Base-by-base conservation (phyloP, 768 basidiomycete genomes). In the Cubamyces lactineus region DNA sequence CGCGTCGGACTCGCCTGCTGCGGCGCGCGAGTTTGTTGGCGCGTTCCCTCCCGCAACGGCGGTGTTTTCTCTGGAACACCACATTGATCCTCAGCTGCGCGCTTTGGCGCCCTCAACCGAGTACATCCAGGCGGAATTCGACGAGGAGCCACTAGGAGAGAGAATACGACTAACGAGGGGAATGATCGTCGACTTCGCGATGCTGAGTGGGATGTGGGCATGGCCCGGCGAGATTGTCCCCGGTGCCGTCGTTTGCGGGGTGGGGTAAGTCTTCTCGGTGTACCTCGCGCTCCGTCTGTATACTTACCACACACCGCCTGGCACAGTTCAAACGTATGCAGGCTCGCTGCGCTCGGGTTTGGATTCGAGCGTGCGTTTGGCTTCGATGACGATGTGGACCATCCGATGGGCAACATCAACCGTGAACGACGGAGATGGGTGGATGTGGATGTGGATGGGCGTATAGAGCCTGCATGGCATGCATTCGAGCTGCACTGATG, bases 301-400 rank as follows among this genome's bases (percentile, higher is more conserved):
- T n/a, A 12, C 19, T n/a, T 23, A 23, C 23, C 12, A 13, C 4
- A 9, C 48, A 12, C 16, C 23, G 30, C 13, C 16, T 16, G 5
- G 5, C 24, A 13, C 24, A 49, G 52, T 15, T 61, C 59, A n/a
- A 62, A 56, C 17, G 54, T 52, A 7, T 56, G 49, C 42, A 45
- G 13, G 23, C 45, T 47, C 16, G 43, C 49, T 5, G 55, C 61
- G 3, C 54, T 62, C 17, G 55, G 49, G 11, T 70, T 89, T 30
- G 87, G 85, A 5, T 91, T 87, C 86, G 78, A 82, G 17, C 75
- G 76, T 24, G 84, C 87, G 0, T 89, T 89, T 66, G 87, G 86
- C 0, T 70, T 77, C 19, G 78, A 83, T 13, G 77, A 79, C 63
- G 70, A 63, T 19, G 57, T 53, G 13, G 69, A 72, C 28, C 56